These are phyloP conservation scores for Phylloporus sp. DNA, from an alignment of 768 basidiomycete genomes.

Conservation along the genomic window DNA sequence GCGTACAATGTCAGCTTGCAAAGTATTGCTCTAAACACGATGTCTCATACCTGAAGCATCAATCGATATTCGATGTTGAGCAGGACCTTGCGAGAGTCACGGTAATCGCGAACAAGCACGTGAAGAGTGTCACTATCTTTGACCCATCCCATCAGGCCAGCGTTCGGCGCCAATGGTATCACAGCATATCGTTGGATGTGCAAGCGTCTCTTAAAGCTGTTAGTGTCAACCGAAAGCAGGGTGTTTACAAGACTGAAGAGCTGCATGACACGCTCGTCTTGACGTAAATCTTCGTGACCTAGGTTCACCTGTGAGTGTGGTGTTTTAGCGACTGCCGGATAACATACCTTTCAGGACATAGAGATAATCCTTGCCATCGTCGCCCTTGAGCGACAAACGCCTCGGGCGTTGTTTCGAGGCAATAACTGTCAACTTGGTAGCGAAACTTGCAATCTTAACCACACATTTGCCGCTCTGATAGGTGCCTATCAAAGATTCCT, in stretches of 20 bases:
- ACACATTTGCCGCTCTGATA: constrained; percentile 86
- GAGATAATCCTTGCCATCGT: constrained; percentile 90
- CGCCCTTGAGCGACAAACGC: constrained; percentile 78
- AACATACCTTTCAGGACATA: constrained; percentile 79
- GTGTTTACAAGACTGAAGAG: constrained; percentile 97
- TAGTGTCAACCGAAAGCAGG: constrained; percentile 84
- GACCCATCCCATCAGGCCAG: constrained; percentile 93
- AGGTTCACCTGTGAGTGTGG: constrained; percentile 3
- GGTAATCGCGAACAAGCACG: constrained; percentile 91
- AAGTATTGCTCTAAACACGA: constrained; percentile 50
- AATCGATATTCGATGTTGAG: constrained; percentile 98
- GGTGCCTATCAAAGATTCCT: constrained; percentile 51
- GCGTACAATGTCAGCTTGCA: background rate
- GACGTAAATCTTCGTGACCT: constrained; percentile 98
- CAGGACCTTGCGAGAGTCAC: constrained; percentile 93
- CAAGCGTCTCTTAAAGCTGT: constrained; percentile 92
- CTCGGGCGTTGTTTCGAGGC: constrained; percentile 96
- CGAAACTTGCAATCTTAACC: constrained; percentile 78
- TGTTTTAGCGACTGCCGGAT: no score
- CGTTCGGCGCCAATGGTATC: constrained; percentile 92
- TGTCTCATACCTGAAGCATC: constrained; percentile 87
- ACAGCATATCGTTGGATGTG: constrained; percentile 92
- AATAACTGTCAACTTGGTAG: constrained; percentile 88
- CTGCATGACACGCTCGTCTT: constrained; percentile 99
- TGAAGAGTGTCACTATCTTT: constrained; percentile 94